Evolutionary conservation across 768 basidiomycete genomes (phyloP), one percentile per base, ranked within the genome.

Genomic region (Mycena rosella): DNA sequence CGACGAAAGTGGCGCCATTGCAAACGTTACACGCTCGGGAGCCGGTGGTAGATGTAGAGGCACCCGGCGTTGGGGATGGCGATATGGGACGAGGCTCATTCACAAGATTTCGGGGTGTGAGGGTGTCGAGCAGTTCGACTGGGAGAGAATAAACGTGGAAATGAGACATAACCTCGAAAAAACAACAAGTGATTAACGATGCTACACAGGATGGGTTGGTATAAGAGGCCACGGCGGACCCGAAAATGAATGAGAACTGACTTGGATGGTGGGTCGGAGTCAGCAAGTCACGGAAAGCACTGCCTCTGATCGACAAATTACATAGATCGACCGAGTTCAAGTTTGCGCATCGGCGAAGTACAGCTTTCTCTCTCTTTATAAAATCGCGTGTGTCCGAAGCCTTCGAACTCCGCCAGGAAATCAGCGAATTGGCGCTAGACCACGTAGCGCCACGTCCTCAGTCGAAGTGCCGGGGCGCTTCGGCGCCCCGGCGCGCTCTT

Each of bases 111-210:
- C 95, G 88, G 3, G 90, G 91, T 27, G 89, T 87, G 56, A 96
- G 85, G 15, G 86, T 88, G 59, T 91, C 86, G 54, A 96, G 76
- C 49, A 96, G 82, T 63, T 89, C 87, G 15, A 76, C 69, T 10
- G 96, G 93, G 7, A 97, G 82, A 45, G 90, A 87, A 79, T 90
- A 96, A 68, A 93, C 83, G 78, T 90, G 87, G 75, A 88, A 88
- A 72, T 84, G 81, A 17, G 80, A 80, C 63, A 75, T 72, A n/a
- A n/a, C n/a, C n/a, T n/a, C n/a, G 63, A 38, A 24, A 2, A 54
- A 48, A 54, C 53, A 47, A 63, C 26, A 24, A 44, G 42, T 44
- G 20, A 5, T 44, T 2, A n/a, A 52, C 17, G 53, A 17, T 60
- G 52, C 44, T 55, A 67, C 34, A 67, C 58, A 60, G 26, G 52